phyloP scores from a whole-genome alignment of 1,284 basidiomycete genomes.

The Rhodotorula sp. region DNA sequence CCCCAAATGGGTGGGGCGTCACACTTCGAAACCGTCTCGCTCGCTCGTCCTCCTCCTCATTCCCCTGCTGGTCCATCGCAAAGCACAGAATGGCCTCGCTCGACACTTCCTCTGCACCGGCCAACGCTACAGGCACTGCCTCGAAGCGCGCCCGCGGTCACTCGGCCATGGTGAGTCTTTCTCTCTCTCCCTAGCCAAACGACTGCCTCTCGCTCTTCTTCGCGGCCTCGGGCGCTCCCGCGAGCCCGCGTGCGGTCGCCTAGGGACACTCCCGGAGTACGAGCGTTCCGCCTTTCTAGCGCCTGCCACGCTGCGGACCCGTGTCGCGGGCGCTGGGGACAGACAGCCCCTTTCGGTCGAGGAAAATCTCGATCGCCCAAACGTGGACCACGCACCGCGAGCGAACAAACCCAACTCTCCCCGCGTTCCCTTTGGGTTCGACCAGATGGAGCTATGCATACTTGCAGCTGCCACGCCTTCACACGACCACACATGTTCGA shows the following conservation, averaged over 20 bases:
- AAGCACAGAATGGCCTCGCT: constrained; percentile 1
- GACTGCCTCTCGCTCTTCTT: neutral
- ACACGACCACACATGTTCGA: too few species aligned
- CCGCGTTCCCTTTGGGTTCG: too few species aligned
- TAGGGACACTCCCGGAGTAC: neutral
- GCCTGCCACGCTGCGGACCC: too few species aligned
- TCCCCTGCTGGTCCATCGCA: too few species aligned
- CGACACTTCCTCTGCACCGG: constrained; percentile 1
- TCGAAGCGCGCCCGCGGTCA: constrained; percentile 24
- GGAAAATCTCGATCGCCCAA: too few species aligned
- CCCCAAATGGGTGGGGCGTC: neutral
- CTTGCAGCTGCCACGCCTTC: too few species aligned
- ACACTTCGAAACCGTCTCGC: neutral
- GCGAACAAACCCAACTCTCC: too few species aligned
- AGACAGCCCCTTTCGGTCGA: too few species aligned
- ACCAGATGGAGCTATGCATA: too few species aligned
- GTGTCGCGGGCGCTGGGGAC: too few species aligned
- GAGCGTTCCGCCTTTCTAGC: neutral
- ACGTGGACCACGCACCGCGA: too few species aligned
- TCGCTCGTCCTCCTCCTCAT: neutral
- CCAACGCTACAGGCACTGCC: neutral
- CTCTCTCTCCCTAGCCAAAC: neutral
- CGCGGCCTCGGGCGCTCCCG: neutral
- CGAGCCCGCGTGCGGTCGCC: neutral
- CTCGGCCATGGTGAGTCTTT: constrained; percentile 23